A percentile compares a stretch with the other conserved stretches of the same genome.
Evolutionary conservation across 768 basidiomycete species (phyloP).

Genomic region (Suillus fuscotomentosus): DNA sequence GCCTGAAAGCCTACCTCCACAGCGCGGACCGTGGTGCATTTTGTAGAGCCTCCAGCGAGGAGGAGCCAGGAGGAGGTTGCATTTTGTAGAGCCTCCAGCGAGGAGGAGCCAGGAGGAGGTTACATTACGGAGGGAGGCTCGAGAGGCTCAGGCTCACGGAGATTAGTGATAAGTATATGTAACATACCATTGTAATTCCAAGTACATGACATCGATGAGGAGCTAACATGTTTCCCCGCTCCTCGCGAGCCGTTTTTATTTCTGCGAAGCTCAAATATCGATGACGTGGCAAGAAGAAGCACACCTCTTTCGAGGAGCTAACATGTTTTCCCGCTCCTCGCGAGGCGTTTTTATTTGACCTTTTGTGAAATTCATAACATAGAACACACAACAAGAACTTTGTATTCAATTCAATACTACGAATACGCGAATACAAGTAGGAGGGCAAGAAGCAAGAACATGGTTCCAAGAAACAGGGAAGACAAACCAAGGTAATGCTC

Average conservation of each 20-base stretch:
- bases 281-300: too few relatives aligned
- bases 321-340: not conserved
- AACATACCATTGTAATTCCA: not conserved
- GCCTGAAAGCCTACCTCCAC: not conserved
- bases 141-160: not conserved
- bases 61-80: not conserved
- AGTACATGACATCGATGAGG: not conserved
- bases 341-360: not conserved
- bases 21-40: too few relatives aligned
- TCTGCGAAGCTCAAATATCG: too few relatives aligned
- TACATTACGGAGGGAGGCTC: not conserved
- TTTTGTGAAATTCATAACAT: not conserved
- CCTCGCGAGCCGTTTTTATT: too few relatives aligned
- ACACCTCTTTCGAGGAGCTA: not conserved
- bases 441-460: not conserved
- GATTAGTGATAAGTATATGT: not conserved
- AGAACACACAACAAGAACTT: not conserved
- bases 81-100: not conserved
- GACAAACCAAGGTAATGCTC: not conserved
- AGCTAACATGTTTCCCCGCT: too few relatives aligned
- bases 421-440: not conserved
- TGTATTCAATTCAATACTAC: not conserved
- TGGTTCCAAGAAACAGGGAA: not conserved
- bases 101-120: not conserved
- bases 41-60: not conserved